phyloP scores from a whole-genome alignment of 176 grass and related monocot genomes.

The Avena atlantica region DNA sequence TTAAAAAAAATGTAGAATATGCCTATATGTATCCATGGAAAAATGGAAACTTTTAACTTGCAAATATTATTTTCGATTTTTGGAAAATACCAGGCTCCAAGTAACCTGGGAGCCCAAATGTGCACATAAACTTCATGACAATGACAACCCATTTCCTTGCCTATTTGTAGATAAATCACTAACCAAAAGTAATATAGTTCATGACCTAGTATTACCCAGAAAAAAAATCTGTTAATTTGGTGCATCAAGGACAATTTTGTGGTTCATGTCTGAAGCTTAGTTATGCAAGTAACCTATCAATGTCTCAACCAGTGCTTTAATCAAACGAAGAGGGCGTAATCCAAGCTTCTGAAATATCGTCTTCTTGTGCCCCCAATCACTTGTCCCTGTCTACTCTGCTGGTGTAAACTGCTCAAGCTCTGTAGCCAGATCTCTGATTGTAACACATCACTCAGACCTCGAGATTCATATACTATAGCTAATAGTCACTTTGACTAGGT shows the following conservation, averaged over 20 bases:
- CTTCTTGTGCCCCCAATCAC: not conserved
- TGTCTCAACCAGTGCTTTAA: no score
- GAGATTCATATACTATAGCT: not conserved
- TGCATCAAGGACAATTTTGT: not conserved
- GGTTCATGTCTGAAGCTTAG: not conserved
- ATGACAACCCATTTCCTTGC: not conserved
- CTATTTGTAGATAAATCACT: not conserved
- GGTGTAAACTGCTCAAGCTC: not conserved
- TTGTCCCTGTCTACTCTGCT: slow-evolving; percentile 12
- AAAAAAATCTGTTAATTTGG: not conserved
- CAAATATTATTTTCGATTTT: no score
- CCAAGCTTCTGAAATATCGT: not conserved
- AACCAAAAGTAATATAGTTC: not conserved
- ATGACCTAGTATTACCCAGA: not conserved
- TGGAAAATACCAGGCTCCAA: no score
- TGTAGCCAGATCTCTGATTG: not conserved
- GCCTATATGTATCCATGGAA: no score
- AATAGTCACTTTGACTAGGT: not conserved
- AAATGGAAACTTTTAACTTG: no score
- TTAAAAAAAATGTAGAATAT: no score
- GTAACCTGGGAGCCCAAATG: no score
- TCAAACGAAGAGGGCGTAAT: no score
- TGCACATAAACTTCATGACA: not conserved
- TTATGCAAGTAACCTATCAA: not conserved
- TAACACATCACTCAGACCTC: not conserved